Percentiles rank a stretch among this genome's conserved stretches.
These are phyloP conservation scores for Suillus sp. DNA, from an alignment of 768 basidiomycete species.

Conservation along the genomic window DNA sequence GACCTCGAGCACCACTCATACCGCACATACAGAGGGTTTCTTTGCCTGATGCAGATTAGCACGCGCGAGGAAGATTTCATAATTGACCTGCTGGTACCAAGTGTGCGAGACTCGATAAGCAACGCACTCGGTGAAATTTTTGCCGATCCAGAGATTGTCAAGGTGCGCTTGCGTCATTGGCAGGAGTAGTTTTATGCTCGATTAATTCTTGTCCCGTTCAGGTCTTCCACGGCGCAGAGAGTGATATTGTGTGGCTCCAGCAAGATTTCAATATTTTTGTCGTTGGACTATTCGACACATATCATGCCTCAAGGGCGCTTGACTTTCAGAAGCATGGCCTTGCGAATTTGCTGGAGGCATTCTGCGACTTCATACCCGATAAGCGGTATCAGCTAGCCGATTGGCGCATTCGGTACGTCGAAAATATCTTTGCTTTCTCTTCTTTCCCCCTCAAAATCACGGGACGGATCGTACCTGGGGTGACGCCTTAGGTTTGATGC, in stretches of 20 bases:
- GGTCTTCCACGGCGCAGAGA: slow-evolving; percentile 95
- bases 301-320: slow-evolving; percentile 86
- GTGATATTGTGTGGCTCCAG: slow-evolving; percentile 95
- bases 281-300: slow-evolving; percentile 97
- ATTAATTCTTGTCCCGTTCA: slow-evolving; percentile 28
- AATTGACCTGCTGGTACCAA: slow-evolving; percentile 69
- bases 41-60: slow-evolving; percentile 93
- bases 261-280: slow-evolving; percentile 93
- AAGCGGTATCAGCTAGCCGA: slow-evolving; percentile 97
- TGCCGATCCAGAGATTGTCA: slow-evolving; percentile 80
- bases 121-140: slow-evolving; percentile 75
- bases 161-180: slow-evolving; percentile 50
- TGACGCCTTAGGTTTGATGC: background rate
- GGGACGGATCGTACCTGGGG: background rate
- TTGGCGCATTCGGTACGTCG: slow-evolving; percentile 84
- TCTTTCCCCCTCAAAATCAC: background rate
- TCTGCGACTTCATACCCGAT: slow-evolving; percentile 88
- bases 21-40: slow-evolving; percentile 81
- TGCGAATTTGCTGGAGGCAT: slow-evolving; percentile 81
- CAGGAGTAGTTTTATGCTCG: background rate
- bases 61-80: slow-evolving; percentile 85
- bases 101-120: slow-evolving; percentile 70
- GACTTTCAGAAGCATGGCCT: slow-evolving; percentile 86
- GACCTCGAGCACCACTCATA: slow-evolving; percentile 95
- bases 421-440: background rate